Percentiles rank a stretch among this genome's conserved stretches.
phyloP scores from a whole-genome alignment of 345 rosid genomes.

The thale cress (Arabidopsis thaliana) region TAIR10.1 NC_003070.9:25086501-25087000 shows the following conservation, averaged over 20 bases:
- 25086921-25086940: background rate
- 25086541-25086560: constrained; percentile 67
- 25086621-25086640: constrained; percentile 4
- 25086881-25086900: background rate
- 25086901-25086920: background rate
- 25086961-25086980: background rate
- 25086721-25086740: background rate
- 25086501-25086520: constrained; percentile 64
- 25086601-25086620: background rate
- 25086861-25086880: background rate
- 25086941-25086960: constrained; percentile 4
- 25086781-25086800: background rate
- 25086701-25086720: constrained; percentile 14
- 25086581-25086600: background rate
- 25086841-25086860: constrained; percentile 2
- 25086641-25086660: constrained; percentile 8
- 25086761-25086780: background rate
- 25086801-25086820: background rate
- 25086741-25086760: background rate
- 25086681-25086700: constrained; percentile 12
- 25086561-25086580: background rate
- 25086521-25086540: constrained; percentile 64
- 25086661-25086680: background rate
- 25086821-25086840: background rate
- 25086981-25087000: background rate